phyloP scores from a whole-genome alignment of 352 stramenopile genomes.

The Elongisporangium undulatum region DNA sequence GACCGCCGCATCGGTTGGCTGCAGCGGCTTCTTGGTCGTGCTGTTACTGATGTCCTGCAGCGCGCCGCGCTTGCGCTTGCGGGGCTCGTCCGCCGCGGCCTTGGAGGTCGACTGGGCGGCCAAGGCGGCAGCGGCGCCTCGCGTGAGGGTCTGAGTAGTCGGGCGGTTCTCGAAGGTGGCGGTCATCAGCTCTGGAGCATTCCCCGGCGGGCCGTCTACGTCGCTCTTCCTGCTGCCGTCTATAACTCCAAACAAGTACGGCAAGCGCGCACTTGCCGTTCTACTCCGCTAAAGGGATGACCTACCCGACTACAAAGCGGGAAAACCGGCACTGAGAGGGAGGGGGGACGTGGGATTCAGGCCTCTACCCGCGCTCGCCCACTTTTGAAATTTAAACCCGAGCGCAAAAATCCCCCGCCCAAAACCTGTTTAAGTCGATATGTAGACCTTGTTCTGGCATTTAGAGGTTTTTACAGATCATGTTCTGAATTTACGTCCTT shows the following conservation, averaged over 20 bases:
- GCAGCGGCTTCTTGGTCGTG: constrained; percentile 27
- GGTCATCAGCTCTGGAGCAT: background rate
- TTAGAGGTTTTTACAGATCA: background rate
- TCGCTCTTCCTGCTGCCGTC: background rate
- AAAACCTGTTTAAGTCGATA: background rate
- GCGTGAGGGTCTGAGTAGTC: background rate
- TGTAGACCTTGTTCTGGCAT: background rate
- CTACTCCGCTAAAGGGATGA: background rate
- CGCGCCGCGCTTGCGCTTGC: constrained; percentile 74
- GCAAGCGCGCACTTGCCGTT: background rate
- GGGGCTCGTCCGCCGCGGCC: constrained; percentile 20
- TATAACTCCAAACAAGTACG: background rate
- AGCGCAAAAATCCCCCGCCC: background rate
- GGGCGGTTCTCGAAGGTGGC: background rate
- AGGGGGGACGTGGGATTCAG: background rate
- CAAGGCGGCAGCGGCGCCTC: background rate
- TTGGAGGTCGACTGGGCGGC: constrained; percentile 8
- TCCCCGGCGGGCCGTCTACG: background rate
- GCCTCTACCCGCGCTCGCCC: background rate
- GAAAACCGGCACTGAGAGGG: background rate
- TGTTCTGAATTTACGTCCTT: background rate
- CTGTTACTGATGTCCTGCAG: constrained; percentile 84
- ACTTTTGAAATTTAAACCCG: background rate
- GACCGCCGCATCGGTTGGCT: constrained; percentile 4
- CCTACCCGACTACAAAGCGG: background rate